These are phyloP conservation scores for Aspergillus ibericus DNA, from an alignment of 2,329 filamentous ascomycete species.

Conservation along the genomic window DNA sequence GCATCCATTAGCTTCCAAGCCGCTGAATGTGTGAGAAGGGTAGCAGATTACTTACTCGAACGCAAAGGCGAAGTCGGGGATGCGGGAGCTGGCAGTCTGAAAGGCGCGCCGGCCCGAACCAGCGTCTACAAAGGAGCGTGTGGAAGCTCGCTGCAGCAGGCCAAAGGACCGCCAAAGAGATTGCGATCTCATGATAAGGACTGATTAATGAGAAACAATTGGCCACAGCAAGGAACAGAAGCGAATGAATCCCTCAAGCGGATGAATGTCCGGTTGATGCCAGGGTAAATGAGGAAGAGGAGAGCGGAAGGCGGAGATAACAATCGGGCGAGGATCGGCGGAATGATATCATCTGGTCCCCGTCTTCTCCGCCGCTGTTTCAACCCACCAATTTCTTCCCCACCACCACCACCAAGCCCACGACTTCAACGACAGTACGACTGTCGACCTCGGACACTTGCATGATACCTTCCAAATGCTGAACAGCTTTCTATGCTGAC, in stretches of 20 bases:
- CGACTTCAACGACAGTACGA: neutral
- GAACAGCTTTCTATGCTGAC: neutral
- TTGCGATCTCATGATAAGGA: conserved; percentile 28
- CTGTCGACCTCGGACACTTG: neutral
- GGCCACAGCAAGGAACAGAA: neutral
- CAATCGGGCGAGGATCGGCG: neutral
- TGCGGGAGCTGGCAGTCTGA: conserved; percentile 30
- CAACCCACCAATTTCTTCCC: neutral
- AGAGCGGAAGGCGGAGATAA: neutral
- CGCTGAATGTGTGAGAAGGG: neutral
- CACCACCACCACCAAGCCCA: neutral
- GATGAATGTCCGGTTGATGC: neutral
- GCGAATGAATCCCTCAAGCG: neutral
- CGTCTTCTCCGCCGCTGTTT: neutral
- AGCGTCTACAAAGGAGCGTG: conserved; percentile 19
- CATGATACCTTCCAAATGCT: neutral
- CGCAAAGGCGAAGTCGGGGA: conserved; percentile 47
- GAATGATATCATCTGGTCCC: conserved; percentile 11
- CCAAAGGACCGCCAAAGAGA: conserved; percentile 27
- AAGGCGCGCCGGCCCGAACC: conserved; percentile 24
- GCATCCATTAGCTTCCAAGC: conserved; percentile 14
- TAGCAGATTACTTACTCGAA: conserved; percentile 43
- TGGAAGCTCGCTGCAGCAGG: conserved; percentile 26
- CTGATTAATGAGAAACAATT: neutral
- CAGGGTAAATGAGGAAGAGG: neutral